Evolutionary conservation across 2,329 filamentous ascomycete genomes (phyloP), one percentile per base, ranked within the genome.

Genomic region (Apiospora malaysiana): DNA sequence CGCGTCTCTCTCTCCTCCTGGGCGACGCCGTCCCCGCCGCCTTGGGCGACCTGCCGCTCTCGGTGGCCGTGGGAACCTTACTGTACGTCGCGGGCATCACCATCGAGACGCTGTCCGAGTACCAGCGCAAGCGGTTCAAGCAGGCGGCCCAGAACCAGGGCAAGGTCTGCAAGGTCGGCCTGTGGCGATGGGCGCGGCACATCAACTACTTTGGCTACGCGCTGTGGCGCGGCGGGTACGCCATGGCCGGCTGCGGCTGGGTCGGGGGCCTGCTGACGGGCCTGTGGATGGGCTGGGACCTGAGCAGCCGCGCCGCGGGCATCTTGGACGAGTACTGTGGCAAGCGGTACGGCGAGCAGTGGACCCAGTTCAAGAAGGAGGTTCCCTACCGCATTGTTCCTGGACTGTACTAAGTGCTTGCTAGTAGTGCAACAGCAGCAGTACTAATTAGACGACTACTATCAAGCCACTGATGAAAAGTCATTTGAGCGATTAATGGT

Each of bases 71-170:
- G 16, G 89, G 89, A 10, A 76, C 82, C 1, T 77, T 78, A 0
- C 73, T 89, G 65, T 92, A 88, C 76, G 77, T 80, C 5, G 74
- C 83, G 5, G 89, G 89, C 12, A 82, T 91, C 42, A 70, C 82
- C 5, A 81, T 87, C 5, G 90, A 92, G 79, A 83, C 86, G 6
- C 74, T 85, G 4, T 82, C 87, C 0, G 90, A 92, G 80, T 76
- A 85, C 40, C 90, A 92, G 79, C 84, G 90, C 70, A 78, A 78
- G 72, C 56, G 69, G 10, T 84, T 84, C 79, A 84, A 84, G 78
- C 74, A 76, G 72, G 75, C 6, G n/a, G 76, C 79, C 16, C 77
- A 76, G 70, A 83, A 83, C 73, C 74, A 78, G 69, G 83, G 82
- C 70, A 81, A 79, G 74, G 76, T 84, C 56, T 83, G 81, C 74